phyloP scores from a whole-genome alignment of 1,284 basidiomycete genomes.

The Leccinum variabile region DNA sequence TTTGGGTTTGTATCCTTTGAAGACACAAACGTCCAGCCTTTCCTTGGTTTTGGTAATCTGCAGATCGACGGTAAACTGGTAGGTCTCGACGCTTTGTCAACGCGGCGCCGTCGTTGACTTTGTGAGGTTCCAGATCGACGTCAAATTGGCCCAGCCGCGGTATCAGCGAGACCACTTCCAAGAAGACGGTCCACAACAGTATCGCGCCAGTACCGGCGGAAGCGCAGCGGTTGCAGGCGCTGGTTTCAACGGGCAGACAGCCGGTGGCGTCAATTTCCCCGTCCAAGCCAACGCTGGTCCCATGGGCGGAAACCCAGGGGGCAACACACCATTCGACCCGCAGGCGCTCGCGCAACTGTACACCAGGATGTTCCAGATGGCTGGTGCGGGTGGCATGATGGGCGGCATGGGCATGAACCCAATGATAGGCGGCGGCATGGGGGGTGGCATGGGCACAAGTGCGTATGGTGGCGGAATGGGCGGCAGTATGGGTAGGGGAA shows the following conservation, averaged over 20 bases:
- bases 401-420: constrained; percentile 39
- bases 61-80: constrained; percentile 93
- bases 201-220: constrained; percentile 16
- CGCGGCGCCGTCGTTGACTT: constrained; percentile 9
- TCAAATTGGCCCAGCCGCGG: constrained; percentile 89
- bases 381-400: constrained; percentile 46
- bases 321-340: constrained; percentile 72
- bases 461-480: constrained; percentile 40
- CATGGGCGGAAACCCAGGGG: constrained; percentile 28
- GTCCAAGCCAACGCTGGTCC: constrained; percentile 27
- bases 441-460: constrained; percentile 40
- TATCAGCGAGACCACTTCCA: constrained; percentile 66
- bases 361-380: constrained; percentile 82
- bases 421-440: constrained; percentile 26
- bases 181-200: constrained; percentile 42
- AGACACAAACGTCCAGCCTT: constrained; percentile 82
- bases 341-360: constrained; percentile 79
- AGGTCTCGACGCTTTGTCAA: constrained; percentile 31
- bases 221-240: constrained; percentile 22
- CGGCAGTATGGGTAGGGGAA: constrained; percentile 37
- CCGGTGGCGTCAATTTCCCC: constrained; percentile 30
- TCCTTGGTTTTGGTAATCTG: constrained; percentile 82
- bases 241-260: constrained; percentile 25
- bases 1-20: constrained; percentile 98
- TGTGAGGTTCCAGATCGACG: constrained; percentile 71